These are phyloP conservation scores for Tricholoma saponaceum DNA, from an alignment of 768 basidiomycete species.

Conservation along the genomic window DNA sequence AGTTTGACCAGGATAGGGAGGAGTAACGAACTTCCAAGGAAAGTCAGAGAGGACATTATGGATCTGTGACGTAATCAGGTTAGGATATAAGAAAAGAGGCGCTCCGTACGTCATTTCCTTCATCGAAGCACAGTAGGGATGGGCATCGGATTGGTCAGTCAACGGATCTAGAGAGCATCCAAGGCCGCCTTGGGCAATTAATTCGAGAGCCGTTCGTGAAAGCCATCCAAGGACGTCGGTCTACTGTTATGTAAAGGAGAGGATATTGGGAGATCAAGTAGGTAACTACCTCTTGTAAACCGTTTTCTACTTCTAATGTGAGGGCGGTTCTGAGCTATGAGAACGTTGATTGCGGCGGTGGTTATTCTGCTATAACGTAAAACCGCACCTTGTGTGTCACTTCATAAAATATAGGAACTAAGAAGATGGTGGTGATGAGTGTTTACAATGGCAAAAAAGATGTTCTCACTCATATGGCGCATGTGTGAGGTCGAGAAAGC, in stretches of 20 bases:
- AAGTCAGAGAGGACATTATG: neutral
- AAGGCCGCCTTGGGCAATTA: slow-evolving; percentile 17
- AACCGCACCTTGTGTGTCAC: slow-evolving; percentile 11
- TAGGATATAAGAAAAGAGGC: neutral
- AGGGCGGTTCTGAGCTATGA: slow-evolving; percentile 5
- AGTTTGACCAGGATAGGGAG: too few species aligned
- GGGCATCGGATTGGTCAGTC: slow-evolving; percentile 8
- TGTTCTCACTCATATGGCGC: slow-evolving; percentile 12
- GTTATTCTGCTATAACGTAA: neutral
- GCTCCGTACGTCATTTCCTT: slow-evolving; percentile 5
- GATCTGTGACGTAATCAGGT: neutral
- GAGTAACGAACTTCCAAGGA: too few species aligned
- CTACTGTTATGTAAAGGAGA: neutral
- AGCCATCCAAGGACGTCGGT: slow-evolving; percentile 17
- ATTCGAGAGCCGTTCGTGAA: slow-evolving; percentile 13
- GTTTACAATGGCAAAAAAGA: neutral
- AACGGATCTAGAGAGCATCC: slow-evolving; percentile 15
- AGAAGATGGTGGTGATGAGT: slow-evolving; percentile 2
- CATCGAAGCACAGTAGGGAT: slow-evolving; percentile 12
- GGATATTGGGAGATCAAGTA: neutral
- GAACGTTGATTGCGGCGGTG: neutral
- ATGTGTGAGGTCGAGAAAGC: slow-evolving; percentile 16
- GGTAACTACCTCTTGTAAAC: slow-evolving; percentile 10
- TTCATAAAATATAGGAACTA: too few species aligned
- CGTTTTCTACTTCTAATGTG: neutral